Evolutionary conservation across 2,329 filamentous ascomycete genomes (phyloP).

Genomic region (Myriosclerotinia duriaeana): DNA sequence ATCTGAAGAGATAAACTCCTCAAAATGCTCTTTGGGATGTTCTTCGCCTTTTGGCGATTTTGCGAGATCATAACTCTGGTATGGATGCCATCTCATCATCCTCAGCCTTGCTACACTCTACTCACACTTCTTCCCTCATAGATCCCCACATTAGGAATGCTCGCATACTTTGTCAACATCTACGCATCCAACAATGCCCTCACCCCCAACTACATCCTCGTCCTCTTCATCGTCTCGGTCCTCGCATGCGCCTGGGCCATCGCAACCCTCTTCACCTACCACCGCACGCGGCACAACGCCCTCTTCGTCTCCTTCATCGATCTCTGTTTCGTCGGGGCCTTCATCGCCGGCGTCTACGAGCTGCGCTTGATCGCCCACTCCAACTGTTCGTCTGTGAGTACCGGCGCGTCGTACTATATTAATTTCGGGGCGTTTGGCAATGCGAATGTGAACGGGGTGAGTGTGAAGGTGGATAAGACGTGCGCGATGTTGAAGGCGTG

Average conservation of each 20-base stretch:
- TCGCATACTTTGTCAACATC: conserved; percentile 63
- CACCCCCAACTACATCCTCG: conserved; percentile 61
- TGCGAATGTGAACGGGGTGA: conserved; percentile 52
- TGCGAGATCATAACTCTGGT: conserved; percentile 63
- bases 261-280: conserved; percentile 65
- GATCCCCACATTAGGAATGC: conserved; percentile 67
- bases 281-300: conserved; percentile 60
- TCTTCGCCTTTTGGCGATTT: conserved; percentile 64
- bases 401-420: conserved; percentile 52
- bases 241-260: conserved; percentile 63
- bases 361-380: conserved; percentile 59
- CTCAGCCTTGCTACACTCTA: not conserved
- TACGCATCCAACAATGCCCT: conserved; percentile 57
- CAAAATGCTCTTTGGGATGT: conserved; percentile 60
- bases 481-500: conserved; percentile 90
- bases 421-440: conserved; percentile 62
- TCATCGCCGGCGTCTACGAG: conserved; percentile 62
- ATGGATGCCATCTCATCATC: conserved; percentile 36
- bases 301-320: conserved; percentile 61
- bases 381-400: conserved; percentile 64
- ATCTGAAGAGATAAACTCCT: not conserved
- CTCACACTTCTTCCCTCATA: conserved; percentile 38
- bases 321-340: conserved; percentile 60
- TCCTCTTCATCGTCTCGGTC: conserved; percentile 66
- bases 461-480: conserved; percentile 64